Evolutionary conservation across 352 stramenopile species (phyloP), one percentile per base, ranked within the genome.

Genomic region (Bremia lactucae): DNA sequence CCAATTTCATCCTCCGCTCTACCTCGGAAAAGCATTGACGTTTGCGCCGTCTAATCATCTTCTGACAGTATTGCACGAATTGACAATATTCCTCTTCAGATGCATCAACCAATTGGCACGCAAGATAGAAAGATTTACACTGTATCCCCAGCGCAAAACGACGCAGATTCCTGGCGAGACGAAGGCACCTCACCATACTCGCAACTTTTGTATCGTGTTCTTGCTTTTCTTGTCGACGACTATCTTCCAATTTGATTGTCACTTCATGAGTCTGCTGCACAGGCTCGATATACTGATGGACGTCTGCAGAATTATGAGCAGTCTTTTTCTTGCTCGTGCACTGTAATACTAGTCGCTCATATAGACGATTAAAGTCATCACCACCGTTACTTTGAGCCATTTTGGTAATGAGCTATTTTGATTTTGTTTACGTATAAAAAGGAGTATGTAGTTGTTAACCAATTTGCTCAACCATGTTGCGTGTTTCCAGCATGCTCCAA

Each of bases 401-500:
- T n/a, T n/a, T n/a, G n/a, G n/a, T n/a, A n/a, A n/a, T n/a, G n/a
- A n/a, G n/a, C n/a, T n/a, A n/a, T n/a, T n/a, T n/a, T n/a, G n/a
- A n/a, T n/a, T n/a, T n/a, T n/a, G n/a, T n/a, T n/a, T n/a, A n/a
- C n/a, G n/a, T n/a, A n/a, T n/a, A n/a, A n/a, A n/a, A n/a, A n/a
- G n/a, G n/a, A n/a, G n/a, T n/a, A n/a, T n/a, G n/a, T n/a, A n/a
- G n/a, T n/a, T n/a, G n/a, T n/a, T n/a, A n/a, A n/a, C n/a, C n/a
- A n/a, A n/a, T n/a, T n/a, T 28, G 15, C 3, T 40, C n/a, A 21
- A 46, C 13, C 18, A 83, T 87, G 74, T 48, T 84, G 60, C 69
- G 69, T 0, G 59, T 85, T 54, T 67, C 63, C 13, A 56, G 56
- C 15, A 55, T 85, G 38, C 46, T 76, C 37, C 70, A 65, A 45